Base-by-base conservation (phyloP, 1,139 yeast species). In the Protomyces gravidus region DNA sequence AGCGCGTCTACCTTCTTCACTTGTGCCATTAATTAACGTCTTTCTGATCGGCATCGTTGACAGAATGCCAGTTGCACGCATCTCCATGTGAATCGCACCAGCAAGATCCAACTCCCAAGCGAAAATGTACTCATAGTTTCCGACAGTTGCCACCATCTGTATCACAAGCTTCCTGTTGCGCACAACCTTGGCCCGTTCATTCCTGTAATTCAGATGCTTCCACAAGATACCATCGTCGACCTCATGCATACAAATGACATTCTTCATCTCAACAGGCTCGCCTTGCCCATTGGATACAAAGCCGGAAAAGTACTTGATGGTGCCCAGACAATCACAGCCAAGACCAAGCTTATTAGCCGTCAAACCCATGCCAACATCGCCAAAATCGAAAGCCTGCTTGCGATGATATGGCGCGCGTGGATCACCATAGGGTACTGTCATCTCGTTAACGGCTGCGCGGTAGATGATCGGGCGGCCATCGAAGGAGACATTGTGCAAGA, bases 251-350 rank as follows among this genome's bases (percentile, higher is more conserved):
- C 94, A 86, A 64, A 86, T 79, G 25, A 90, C 90, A 67, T 85
- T 84, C 72, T 82, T 84, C 63, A 84, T 78, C 33, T 89, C 83
- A 65, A 83, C 74, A 60, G 89, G 82, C 33, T 80, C 82, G 68
- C 94, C 94, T 13, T 75, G 72, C 70, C 81, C 80, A 71, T 81
- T 82, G 49, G 84, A 78, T 68, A 84, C 83, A 71, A 81, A 83
- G 28, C 87, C 89, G 72, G 85, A 89, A 73, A 86, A 71, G 74
- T 86, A 86, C 70, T 86, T 89, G 67, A 86, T 86, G 52, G 82
- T 89, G 68, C 94, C 94, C 71, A 85, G 85, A 75, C 94, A 86
- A 71, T 86, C 92, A 72, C 94, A 86, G 39, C 92, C 92, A 61
- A 85, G 77, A 26, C 86, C 75, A 66, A 86, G 77, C 48, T 90